Conservation (phyloP, 2,329 filamentous ascomycete species). For the Lecanicillium sp. region DNA sequence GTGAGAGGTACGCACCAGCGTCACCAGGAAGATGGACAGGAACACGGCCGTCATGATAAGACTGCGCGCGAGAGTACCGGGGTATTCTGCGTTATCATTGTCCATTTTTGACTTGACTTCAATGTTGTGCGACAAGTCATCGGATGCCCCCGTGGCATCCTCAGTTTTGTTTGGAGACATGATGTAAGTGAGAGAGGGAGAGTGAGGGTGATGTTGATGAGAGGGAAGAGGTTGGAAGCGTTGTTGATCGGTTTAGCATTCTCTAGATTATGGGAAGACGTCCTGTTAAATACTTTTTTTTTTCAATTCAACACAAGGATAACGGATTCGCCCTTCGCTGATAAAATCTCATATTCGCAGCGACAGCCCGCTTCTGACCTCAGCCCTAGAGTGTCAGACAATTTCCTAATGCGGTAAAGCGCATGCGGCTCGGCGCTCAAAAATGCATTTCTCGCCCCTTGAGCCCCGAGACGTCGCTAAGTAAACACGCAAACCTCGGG, state of each 20-base stretch:
- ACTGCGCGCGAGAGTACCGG: conserved; percentile 3
- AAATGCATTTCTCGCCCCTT: conserved; percentile 1
- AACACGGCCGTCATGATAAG: conserved; percentile 39
- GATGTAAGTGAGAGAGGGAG: neutral
- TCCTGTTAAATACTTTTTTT: too few species aligned
- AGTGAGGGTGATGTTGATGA: neutral
- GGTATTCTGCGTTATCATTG: too few species aligned
- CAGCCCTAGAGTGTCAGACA: neutral
- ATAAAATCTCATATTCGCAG: too few species aligned
- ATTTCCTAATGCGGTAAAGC: neutral
- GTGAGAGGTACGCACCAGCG: conserved; percentile 23
- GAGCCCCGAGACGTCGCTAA: conserved; percentile 4
- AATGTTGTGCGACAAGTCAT: too few species aligned
- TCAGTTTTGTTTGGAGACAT: too few species aligned
- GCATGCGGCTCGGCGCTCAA: conserved; percentile 4
- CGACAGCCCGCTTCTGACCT: too few species aligned
- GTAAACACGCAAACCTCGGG: neutral
- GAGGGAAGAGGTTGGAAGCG: neutral
- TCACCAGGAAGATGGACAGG: conserved; percentile 43
- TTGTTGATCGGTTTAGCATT: too few species aligned
- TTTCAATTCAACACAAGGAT: too few species aligned
- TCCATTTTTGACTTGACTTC: too few species aligned
- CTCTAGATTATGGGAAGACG: too few species aligned
- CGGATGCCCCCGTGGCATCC: too few species aligned
- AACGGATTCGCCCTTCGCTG: too few species aligned